Evolutionary conservation across 2,329 filamentous ascomycete genomes (phyloP).

Genomic region (Ophiostoma australiae): DNA sequence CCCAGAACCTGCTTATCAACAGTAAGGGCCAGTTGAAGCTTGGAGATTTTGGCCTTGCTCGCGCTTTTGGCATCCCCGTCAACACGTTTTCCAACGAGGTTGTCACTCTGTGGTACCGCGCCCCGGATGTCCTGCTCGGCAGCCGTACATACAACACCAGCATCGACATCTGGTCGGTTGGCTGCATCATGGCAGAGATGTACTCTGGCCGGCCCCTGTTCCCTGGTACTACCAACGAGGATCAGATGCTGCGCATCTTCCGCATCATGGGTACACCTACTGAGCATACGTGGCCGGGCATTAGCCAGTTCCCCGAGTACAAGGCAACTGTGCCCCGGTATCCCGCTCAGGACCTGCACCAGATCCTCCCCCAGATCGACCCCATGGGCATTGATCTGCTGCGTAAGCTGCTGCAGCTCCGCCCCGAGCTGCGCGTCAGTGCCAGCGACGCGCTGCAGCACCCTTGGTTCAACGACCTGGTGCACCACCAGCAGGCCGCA

Average conservation of each 20-base stretch:
- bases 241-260: constrained; percentile 96
- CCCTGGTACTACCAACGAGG: constrained; percentile 95
- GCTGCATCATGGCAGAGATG: constrained; percentile 99
- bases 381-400: constrained; percentile 80
- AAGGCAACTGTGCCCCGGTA: constrained; percentile 93
- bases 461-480: constrained; percentile 81
- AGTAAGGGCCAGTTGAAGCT: constrained; percentile 85
- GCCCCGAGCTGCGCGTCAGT: constrained; percentile 85
- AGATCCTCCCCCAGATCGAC: constrained; percentile 88
- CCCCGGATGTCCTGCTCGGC: constrained; percentile 89
- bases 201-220: constrained; percentile 94
- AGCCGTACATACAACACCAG: constrained; percentile 98
- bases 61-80: constrained; percentile 93
- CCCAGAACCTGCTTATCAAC: constrained; percentile 94
- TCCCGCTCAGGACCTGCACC: constrained; percentile 80
- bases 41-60: constrained; percentile 87
- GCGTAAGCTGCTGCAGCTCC: constrained; percentile 83
- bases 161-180: constrained; percentile 98
- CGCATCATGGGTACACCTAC: constrained; percentile 97
- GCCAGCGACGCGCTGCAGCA: constrained; percentile 82
- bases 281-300: constrained; percentile 91
- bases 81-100: constrained; percentile 99
- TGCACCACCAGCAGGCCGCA: constrained; percentile 45
- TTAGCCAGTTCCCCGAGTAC: constrained; percentile 95
- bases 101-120: constrained; percentile 95